phyloP scores from a whole-genome alignment of 257 asterid species.

The Misopates orontium region DNA sequence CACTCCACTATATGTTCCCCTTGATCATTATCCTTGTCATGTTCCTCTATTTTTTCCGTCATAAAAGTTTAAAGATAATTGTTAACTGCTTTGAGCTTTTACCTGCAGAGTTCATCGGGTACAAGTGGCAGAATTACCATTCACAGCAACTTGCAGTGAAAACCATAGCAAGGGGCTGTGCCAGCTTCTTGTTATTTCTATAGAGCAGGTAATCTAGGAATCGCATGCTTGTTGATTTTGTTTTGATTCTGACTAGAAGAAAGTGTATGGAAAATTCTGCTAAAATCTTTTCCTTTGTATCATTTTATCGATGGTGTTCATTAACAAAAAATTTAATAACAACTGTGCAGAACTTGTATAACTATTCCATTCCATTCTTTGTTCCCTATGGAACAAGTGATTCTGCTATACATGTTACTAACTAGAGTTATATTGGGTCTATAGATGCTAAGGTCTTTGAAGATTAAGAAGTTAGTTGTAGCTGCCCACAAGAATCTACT shows the following conservation, averaged over 20 bases:
- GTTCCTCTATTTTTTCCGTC: too few species aligned
- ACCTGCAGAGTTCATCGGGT: constrained; percentile 52
- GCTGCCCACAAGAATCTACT: constrained; percentile 47
- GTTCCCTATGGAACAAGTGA: too few species aligned
- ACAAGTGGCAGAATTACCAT: constrained; percentile 64
- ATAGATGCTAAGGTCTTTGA: constrained; percentile 48
- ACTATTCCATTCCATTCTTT: too few species aligned
- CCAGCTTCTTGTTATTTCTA: constrained; percentile 43
- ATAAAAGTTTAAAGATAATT: too few species aligned
- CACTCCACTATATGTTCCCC: too few species aligned
- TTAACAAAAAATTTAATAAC: neutral
- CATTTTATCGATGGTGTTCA: neutral
- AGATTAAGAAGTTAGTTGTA: constrained; percentile 47
- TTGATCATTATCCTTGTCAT: too few species aligned
- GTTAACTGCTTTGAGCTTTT: constrained; percentile 3
- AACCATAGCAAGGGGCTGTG: constrained; percentile 59
- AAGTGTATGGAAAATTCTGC: neutral
- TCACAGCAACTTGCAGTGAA: constrained; percentile 59
- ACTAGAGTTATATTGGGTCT: constrained; percentile 14
- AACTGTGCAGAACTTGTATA: too few species aligned
- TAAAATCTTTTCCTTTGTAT: neutral
- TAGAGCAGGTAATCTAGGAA: constrained; percentile 43
- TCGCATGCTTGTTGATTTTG: neutral
- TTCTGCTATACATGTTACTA: too few species aligned
- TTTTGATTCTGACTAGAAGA: neutral